Evolutionary conservation across 345 rosid species (phyloP).

Genomic region (Angophora floribunda): DNA sequence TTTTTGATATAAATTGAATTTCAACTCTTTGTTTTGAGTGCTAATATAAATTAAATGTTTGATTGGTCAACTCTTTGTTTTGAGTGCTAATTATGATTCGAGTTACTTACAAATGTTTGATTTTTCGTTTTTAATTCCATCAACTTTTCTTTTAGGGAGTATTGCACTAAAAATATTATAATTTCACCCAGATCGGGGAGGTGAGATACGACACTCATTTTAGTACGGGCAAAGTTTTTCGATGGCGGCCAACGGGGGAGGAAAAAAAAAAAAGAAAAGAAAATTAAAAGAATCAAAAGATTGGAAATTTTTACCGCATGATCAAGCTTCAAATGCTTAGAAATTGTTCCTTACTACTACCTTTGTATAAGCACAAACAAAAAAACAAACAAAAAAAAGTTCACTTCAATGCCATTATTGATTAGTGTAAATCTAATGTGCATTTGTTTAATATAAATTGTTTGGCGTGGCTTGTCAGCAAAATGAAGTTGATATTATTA

Average conservation of each 20-base stretch:
- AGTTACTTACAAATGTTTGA: background rate
- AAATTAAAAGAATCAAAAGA: too few species aligned
- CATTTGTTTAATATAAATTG: background rate
- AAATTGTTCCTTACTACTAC: too few species aligned
- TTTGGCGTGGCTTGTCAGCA: rapidly evolving
- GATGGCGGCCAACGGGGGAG: too few species aligned
- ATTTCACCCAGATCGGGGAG: too few species aligned
- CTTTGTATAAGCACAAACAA: too few species aligned
- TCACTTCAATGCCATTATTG: background rate
- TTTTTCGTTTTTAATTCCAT: background rate
- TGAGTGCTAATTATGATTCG: rapidly evolving
- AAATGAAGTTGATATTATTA: background rate
- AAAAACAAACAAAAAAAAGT: background rate
- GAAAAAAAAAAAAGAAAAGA: too few species aligned
- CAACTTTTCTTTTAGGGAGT: rapidly evolving
- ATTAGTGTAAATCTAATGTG: background rate
- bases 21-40: background rate
- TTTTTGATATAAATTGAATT: too few species aligned
- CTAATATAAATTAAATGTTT: too few species aligned
- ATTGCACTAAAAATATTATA: rapidly evolving
- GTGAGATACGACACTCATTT: rapidly evolving
- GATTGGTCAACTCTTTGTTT: background rate
- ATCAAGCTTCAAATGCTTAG: too few species aligned
- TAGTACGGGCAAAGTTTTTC: rapidly evolving
- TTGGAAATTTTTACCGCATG: too few species aligned